Conservation (phyloP, 352 stramenopile genomes). For the Globisporangium paroecandrum region DNA sequence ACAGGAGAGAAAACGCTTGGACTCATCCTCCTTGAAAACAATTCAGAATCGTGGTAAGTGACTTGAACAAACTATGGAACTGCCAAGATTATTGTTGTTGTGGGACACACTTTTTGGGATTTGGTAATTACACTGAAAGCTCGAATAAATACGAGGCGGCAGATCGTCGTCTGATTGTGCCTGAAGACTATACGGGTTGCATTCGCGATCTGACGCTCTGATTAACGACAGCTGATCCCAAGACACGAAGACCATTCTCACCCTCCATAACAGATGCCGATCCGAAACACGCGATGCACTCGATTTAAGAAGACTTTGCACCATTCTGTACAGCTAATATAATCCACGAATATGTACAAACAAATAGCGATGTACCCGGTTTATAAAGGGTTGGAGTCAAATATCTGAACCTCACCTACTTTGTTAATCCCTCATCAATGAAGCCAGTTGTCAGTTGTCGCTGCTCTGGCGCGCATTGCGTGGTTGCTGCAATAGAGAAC, state of each 20-base stretch:
- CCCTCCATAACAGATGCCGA: not conserved
- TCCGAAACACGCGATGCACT: not conserved
- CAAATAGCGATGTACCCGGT: too few species aligned
- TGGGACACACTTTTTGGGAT: too few species aligned
- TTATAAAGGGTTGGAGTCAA: not conserved
- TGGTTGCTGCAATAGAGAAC: constrained; percentile 1
- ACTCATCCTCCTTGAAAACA: too few species aligned
- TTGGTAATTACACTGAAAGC: too few species aligned
- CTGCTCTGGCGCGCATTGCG: not conserved
- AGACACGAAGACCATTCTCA: not conserved
- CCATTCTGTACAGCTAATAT: too few species aligned
- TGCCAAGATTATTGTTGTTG: too few species aligned
- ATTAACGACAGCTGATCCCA: constrained; percentile 6
- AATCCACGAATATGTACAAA: too few species aligned
- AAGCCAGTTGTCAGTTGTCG: constrained; percentile 1
- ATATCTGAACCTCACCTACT: not conserved
- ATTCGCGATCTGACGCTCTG: not conserved
- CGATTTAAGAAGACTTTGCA: not conserved
- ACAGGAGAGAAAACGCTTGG: not conserved
- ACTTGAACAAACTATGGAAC: too few species aligned
- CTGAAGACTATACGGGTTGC: not conserved
- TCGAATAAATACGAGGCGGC: too few species aligned
- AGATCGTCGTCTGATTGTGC: too few species aligned
- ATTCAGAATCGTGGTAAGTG: too few species aligned
- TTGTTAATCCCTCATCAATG: not conserved